Conservation (phyloP, 225 moss, liverwort and hornwort species). For the Pseudisothecium myosuroides region DNA sequence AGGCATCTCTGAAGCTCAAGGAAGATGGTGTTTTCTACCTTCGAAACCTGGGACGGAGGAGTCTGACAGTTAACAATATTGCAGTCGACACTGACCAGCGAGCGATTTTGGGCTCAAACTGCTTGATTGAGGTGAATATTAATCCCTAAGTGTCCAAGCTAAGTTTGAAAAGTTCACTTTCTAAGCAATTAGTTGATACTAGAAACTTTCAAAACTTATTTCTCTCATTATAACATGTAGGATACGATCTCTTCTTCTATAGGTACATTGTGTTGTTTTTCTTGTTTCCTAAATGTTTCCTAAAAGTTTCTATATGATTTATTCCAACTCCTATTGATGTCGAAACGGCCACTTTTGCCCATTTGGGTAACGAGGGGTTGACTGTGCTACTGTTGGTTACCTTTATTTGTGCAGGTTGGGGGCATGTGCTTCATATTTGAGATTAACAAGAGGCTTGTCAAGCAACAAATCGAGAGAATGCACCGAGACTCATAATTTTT, state of each 20-base stretch:
- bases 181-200: not conserved
- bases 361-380: not conserved
- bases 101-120: slow-evolving; percentile 85
- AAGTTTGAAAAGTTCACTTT: not conserved
- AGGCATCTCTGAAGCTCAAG: slow-evolving; percentile 88
- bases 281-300: too few relatives aligned
- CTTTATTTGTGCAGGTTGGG: slow-evolving; percentile 61
- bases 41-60: slow-evolving; percentile 79
- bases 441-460: slow-evolving; percentile 77
- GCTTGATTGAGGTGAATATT: slow-evolving; percentile 74
- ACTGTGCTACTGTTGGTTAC: not conserved
- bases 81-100: slow-evolving; percentile 73
- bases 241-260: not conserved
- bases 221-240: not conserved
- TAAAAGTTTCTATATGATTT: not conserved
- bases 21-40: slow-evolving; percentile 92
- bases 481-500: not conserved
- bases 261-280: not conserved
- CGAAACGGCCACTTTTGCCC: not conserved
- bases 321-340: not conserved
- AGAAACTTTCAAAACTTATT: not conserved
- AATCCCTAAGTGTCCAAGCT: not conserved
- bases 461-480: slow-evolving; percentile 60
- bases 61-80: slow-evolving; percentile 87
- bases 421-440: slow-evolving; percentile 97